These are phyloP conservation scores for Starmera pachycereana DNA, from an alignment of 805 yeast species.

Conservation along the genomic window DNA sequence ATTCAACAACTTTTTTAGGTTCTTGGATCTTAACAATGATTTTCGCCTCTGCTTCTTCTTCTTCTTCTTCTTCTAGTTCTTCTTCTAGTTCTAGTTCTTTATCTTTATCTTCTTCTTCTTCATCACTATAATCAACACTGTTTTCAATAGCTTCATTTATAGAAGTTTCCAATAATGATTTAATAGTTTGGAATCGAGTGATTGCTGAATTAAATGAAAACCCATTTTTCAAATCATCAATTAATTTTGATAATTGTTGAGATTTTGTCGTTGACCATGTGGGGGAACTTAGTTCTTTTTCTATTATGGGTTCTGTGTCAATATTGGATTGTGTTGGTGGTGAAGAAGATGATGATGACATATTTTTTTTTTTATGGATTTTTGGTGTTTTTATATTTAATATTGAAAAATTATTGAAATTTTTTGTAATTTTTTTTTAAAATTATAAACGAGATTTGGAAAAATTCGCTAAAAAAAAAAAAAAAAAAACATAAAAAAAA, in stretches of 20 bases:
- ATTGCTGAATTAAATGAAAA: conserved; percentile 40
- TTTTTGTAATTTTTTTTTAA: too few relatives aligned
- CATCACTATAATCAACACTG: conserved; percentile 27
- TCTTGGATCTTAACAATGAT: conserved; percentile 40
- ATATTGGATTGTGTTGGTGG: too few relatives aligned
- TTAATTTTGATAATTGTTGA: conserved; percentile 21
- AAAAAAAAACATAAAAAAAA: too few relatives aligned
- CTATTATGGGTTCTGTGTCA: background rate
- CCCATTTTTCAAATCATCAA: conserved; percentile 32
- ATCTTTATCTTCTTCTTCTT: conserved; percentile 23
- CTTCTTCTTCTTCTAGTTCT: conserved; percentile 21
- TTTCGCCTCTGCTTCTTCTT: conserved; percentile 38
- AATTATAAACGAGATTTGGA: too few relatives aligned
- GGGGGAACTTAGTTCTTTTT: conserved; percentile 3
- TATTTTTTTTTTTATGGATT: too few relatives aligned
- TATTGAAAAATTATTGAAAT: too few relatives aligned
- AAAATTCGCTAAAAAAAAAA: too few relatives aligned
- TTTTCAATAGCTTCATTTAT: conserved; percentile 22
- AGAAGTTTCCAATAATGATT: conserved; percentile 19
- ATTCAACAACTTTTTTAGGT: conserved; percentile 33
- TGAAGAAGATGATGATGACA: too few relatives aligned
- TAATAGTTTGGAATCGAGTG: conserved; percentile 35
- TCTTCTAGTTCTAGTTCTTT: conserved; percentile 3
- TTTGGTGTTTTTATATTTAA: too few relatives aligned
- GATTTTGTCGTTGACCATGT: conserved; percentile 10